Base-by-base conservation (phyloP, 768 basidiomycete genomes). In the Lactarius sanguifluus region DNA sequence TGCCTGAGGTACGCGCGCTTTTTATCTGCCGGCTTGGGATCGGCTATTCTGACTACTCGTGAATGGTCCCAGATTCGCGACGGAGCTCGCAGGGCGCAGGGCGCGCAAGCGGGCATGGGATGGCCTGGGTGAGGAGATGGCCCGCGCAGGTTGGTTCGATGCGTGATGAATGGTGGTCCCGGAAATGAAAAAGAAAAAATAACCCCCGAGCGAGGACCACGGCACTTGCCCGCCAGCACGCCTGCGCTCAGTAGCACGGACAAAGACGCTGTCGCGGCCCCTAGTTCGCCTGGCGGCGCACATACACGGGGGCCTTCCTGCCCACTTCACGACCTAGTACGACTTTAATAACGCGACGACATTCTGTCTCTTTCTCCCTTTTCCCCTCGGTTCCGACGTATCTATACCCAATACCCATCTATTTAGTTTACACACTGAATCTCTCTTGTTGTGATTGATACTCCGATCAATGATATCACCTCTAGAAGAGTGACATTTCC, bases 61-160 rank as follows among this genome's bases (percentile, higher is more conserved):
- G 50, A 12, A 5, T 50, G 45, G 6, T 5, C 47, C 12, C 2
- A 92, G 92, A 71, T 94, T 94, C 75, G 91, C 92, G 8, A 92
- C 90, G 0, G 92, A 94, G 74, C 77, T 94, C 10, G 85, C 91
- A 16, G 91, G 91, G 43, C 81, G 92, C 40, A 91, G 89, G 74
- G 88, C 86, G 10, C 80, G 87, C 57, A 78, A 82, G 60, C 77
- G 79, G 57, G 81, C 80, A 38, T 91, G 90, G 87, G 80, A 81
- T 41, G 89, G 89, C 6, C 78, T 94, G 5, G 87, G 84, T 0
- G 83, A 85, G 13, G 91, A 92, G 74, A 91, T 93, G 89, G 76
- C 79, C 4, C 79, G 80, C 63, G 87, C 87, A 2, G 90, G 91
- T 1, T 93, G 92, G 91, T 88, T 92, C 71, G 85, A 90, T 55